These are phyloP conservation scores for Rutstroemia sydowiana DNA, from an alignment of 2,329 filamentous ascomycete species.

Conservation along the genomic window DNA sequence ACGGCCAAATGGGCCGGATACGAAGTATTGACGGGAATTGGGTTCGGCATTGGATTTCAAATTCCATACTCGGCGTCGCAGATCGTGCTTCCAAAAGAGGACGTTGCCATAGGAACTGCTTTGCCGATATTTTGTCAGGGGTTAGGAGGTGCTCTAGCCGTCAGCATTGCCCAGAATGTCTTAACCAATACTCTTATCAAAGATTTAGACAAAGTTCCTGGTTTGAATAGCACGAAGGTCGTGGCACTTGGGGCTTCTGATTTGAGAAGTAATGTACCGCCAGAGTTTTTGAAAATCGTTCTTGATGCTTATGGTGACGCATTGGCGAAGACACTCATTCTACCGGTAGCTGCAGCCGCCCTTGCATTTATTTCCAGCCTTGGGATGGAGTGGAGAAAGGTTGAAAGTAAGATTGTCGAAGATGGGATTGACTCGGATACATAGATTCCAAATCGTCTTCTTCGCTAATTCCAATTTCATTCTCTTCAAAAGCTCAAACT, in stretches of 20 bases:
- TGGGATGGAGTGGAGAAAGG: not conserved
- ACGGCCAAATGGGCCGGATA: constrained; percentile 42
- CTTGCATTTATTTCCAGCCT: not conserved
- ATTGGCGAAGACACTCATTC: not conserved
- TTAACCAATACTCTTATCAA: not conserved
- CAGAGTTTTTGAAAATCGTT: not conserved
- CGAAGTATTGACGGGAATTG: constrained; percentile 39
- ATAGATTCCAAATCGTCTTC: no score
- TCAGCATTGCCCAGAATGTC: not conserved
- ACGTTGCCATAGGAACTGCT: constrained; percentile 39
- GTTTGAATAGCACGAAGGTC: constrained; percentile 32
- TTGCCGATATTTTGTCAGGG: not conserved
- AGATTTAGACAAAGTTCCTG: constrained; percentile 19
- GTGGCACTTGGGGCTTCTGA: constrained; percentile 33
- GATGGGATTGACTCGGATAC: no score
- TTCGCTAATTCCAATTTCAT: no score
- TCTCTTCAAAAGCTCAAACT: no score
- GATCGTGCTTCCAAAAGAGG: constrained; percentile 39
- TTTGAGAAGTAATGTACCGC: not conserved
- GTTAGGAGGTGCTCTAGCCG: not conserved
- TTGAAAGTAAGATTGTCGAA: no score
- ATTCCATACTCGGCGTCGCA: constrained; percentile 41
- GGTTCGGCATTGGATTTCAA: constrained; percentile 38
- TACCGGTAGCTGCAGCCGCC: not conserved
- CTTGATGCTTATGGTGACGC: not conserved